Evolutionary conservation across 805 yeast genomes (phyloP).

Genomic region (Lachancea waltii): DNA sequence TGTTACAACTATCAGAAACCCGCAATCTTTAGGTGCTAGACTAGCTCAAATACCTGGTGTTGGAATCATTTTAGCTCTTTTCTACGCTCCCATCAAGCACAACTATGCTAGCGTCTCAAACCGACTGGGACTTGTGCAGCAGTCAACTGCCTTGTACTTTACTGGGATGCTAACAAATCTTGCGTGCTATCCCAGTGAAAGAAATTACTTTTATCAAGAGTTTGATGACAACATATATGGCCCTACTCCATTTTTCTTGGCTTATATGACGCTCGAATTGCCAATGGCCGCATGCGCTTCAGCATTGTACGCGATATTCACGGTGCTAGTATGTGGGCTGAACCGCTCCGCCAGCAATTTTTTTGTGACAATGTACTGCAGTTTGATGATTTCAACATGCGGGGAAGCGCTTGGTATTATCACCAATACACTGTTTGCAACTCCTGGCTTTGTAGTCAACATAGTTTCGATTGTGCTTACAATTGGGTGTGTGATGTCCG

Average conservation of each 20-base stretch:
- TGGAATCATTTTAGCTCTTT: conserved; percentile 60
- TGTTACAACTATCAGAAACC: conserved; percentile 39
- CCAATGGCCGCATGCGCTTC: conserved; percentile 21
- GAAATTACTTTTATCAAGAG: conserved; percentile 73
- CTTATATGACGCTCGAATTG: conserved; percentile 29
- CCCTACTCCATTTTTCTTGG: conserved; percentile 49
- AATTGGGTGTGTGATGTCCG: conserved; percentile 77
- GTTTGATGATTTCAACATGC: conserved; percentile 53
- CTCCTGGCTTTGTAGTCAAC: conserved; percentile 77
- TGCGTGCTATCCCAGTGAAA: conserved; percentile 66
- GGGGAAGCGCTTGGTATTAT: conserved; percentile 84
- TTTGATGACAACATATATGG: conserved; percentile 68
- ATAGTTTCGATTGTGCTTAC: conserved; percentile 59
- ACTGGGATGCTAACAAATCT: conserved; percentile 76
- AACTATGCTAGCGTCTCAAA: conserved; percentile 48
- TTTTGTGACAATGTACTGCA: conserved; percentile 53
- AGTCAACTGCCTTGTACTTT: conserved; percentile 63
- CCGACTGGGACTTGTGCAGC: conserved; percentile 71
- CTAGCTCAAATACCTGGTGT: conserved; percentile 56
- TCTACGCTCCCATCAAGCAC: conserved; percentile 53
- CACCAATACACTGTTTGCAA: conserved; percentile 64
- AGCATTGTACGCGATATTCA: conserved; percentile 44
- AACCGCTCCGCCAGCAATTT: conserved; percentile 62
- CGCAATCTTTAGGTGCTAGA: conserved; percentile 59
- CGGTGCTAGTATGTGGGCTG: conserved; percentile 66